phyloP scores from a whole-genome alignment of 495 filamentous ascomycete species.

The Achaetomiella virescens region DNA sequence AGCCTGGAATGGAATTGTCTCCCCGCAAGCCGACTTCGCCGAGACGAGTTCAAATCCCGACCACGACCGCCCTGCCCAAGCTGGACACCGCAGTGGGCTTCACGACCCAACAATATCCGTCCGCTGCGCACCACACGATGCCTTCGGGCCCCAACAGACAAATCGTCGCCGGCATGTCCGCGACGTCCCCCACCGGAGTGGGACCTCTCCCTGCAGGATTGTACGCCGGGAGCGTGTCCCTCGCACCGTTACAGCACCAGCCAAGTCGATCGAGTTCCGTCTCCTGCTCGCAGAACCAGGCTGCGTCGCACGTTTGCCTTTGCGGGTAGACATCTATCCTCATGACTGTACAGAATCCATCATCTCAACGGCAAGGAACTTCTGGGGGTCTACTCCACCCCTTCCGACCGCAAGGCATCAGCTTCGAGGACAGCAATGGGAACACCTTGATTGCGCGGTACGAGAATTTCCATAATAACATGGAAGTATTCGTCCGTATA shows the following conservation, averaged over 20 bases:
- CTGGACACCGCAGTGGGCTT: conserved; percentile 2
- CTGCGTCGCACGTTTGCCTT: conserved; percentile 71
- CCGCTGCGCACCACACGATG: conserved; percentile 2
- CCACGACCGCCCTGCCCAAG: neutral
- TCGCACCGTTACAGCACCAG: conserved; percentile 42
- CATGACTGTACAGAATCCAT: conserved; percentile 96
- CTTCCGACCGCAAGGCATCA: conserved; percentile 60
- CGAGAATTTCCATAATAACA: conserved; percentile 85
- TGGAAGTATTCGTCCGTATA: conserved; percentile 84
- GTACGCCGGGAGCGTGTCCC: conserved; percentile 40
- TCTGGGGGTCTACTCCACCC: conserved; percentile 82
- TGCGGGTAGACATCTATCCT: conserved; percentile 85
- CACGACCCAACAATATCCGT: conserved; percentile 6
- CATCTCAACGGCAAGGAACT: conserved; percentile 93
- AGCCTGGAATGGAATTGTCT: conserved; percentile 16
- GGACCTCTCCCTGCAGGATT: conserved; percentile 4
- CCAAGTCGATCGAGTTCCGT: conserved; percentile 82
- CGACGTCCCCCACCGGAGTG: conserved; percentile 10
- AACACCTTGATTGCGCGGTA: conserved; percentile 89
- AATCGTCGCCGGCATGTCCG: conserved; percentile 12
- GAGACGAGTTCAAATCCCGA: neutral
- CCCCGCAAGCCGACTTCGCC: conserved; percentile 3
- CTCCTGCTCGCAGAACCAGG: conserved; percentile 70
- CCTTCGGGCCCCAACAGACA: conserved; percentile 1
- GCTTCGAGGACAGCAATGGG: conserved; percentile 82